phyloP scores from a whole-genome alignment of 495 filamentous ascomycete genomes.

The Chaetomidium leptoderma region DNA sequence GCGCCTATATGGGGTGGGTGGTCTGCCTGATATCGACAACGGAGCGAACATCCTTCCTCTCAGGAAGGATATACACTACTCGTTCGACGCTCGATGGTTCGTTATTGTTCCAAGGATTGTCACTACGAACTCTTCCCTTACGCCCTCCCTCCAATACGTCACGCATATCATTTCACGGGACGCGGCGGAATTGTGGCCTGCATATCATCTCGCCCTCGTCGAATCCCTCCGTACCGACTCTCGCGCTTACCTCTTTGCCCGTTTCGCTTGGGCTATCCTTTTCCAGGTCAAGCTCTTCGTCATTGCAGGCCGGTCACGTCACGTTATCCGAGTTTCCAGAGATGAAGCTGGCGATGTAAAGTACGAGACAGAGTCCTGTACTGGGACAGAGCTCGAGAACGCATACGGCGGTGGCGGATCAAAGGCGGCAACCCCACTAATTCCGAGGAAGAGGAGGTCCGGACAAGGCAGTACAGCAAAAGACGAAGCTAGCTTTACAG shows the following conservation, averaged over 20 bases:
- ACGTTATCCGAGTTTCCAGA: neutral
- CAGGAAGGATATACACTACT: neutral
- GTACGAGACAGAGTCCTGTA: neutral
- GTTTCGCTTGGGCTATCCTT: neutral
- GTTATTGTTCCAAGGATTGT: neutral
- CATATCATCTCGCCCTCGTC: neutral
- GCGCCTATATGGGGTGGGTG: neutral
- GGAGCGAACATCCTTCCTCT: neutral
- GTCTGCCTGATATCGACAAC: conserved; percentile 1
- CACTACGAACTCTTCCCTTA: neutral
- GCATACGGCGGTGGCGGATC: neutral
- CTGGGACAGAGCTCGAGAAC: neutral
- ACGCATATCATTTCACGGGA: neutral
- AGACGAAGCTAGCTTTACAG: neutral
- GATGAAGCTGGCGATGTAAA: neutral
- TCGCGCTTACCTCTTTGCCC: neutral
- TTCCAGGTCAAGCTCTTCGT: neutral
- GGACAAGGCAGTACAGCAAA: neutral
- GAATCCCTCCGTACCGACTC: neutral
- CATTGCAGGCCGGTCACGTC: neutral
- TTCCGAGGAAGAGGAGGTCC: neutral
- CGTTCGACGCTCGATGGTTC: neutral
- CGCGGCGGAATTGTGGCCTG: neutral
- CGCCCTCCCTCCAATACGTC: neutral
- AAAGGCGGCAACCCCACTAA: neutral